These are phyloP conservation scores for Backusella morwellensis DNA, from an alignment of 192 early-diverging fungal genomes.

Conservation along the genomic window DNA sequence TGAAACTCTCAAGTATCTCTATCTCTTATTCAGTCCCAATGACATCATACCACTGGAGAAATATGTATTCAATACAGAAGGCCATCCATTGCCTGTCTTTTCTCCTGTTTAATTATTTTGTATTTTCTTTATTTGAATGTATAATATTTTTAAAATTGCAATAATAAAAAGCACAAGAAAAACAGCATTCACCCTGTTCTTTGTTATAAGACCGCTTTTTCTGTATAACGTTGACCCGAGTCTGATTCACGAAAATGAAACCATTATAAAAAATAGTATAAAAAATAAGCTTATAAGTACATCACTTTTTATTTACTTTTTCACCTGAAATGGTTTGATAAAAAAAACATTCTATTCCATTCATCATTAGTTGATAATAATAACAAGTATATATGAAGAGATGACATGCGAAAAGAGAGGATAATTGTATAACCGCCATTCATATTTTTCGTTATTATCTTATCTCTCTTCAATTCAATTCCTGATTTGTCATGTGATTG, in stretches of 20 bases:
- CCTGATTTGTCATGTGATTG: constrained; percentile 3
- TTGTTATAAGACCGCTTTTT: background rate
- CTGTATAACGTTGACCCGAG: background rate
- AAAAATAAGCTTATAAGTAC: no score
- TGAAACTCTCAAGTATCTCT: constrained; percentile 94
- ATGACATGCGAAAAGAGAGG: background rate
- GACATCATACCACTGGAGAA: constrained; percentile 72
- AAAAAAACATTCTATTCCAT: background rate
- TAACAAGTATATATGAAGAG: no score
- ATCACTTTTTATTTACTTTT: background rate
- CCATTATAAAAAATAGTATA: background rate
- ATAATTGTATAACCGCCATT: background rate
- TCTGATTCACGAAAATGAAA: background rate
- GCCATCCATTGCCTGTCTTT: constrained; percentile 82
- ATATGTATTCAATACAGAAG: constrained; percentile 95
- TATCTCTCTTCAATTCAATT: background rate
- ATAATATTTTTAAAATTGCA: background rate
- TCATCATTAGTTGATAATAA: no score
- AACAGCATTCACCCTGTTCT: background rate
- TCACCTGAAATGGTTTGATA: background rate
- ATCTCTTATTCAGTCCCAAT: constrained; percentile 76
- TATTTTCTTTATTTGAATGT: background rate
- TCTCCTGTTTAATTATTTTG: background rate
- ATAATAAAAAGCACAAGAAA: background rate
- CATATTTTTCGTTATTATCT: background rate